phyloP scores from a whole-genome alignment of 73 alveolate species.

The Uronychia binucleata region DNA sequence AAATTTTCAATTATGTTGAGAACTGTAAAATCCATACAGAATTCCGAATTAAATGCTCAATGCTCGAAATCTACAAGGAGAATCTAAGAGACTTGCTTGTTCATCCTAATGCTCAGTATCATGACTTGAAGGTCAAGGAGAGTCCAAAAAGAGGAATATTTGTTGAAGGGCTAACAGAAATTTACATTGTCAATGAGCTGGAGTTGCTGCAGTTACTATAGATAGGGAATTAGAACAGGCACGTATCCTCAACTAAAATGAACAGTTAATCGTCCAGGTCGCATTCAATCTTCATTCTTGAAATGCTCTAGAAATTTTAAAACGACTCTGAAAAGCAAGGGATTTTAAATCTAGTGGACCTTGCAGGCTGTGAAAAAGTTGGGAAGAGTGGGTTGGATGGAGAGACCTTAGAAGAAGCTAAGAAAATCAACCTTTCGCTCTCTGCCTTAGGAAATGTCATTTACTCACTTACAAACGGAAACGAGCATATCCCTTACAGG shows the following conservation, averaged over 20 bases:
- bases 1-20: conserved; percentile 64
- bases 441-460: conserved; percentile 95
- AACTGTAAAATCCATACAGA: conserved; percentile 63
- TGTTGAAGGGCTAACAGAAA: conserved; percentile 78
- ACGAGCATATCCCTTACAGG: conserved; percentile 94
- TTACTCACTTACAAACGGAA: conserved; percentile 77
- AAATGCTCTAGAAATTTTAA: conserved; percentile 47
- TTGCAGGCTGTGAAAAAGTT: conserved; percentile 96
- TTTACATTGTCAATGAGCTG: conserved; percentile 57
- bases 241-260: conserved; percentile 75
- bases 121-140: conserved; percentile 79
- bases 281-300: conserved; percentile 73
- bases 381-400: conserved; percentile 93
- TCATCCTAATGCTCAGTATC: conserved; percentile 14
- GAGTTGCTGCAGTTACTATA: conserved; percentile 63
- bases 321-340: conserved; percentile 86
- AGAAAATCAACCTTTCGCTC: conserved; percentile 89
- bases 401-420: conserved; percentile 93
- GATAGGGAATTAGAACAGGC: conserved; percentile 76
- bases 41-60: conserved; percentile 69
- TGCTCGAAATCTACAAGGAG: conserved; percentile 86
- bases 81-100: conserved; percentile 66
- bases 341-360: conserved; percentile 87
- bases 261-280: conserved; percentile 72
- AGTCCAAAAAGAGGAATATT: conserved; percentile 78